Percentiles rank a stretch among this genome's conserved stretches.
phyloP scores from a whole-genome alignment of 257 asterid species.

The Marsdenia floribunda region DNA sequence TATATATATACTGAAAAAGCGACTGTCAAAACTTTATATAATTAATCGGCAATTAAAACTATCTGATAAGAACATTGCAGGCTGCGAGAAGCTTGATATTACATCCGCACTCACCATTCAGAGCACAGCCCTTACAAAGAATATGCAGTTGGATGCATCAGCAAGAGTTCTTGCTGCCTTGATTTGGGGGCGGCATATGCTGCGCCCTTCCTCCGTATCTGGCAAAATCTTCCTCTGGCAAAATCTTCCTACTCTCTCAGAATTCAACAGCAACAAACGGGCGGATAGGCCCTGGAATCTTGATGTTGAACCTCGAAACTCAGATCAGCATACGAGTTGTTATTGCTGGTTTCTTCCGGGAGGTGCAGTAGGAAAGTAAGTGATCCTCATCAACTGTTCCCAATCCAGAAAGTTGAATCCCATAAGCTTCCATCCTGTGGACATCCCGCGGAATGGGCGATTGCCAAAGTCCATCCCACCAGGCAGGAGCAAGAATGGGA shows the following conservation, averaged over 20 bases:
- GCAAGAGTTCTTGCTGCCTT: neutral
- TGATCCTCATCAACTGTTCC: slow-evolving; percentile 54
- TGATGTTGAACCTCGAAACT: neutral
- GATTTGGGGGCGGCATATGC: neutral
- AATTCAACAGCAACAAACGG: neutral
- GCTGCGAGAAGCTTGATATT: neutral
- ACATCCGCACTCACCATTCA: neutral
- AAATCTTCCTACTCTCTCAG: neutral
- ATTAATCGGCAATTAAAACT: neutral
- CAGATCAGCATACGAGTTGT: slow-evolving; percentile 37
- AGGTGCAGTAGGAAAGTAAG: slow-evolving; percentile 42
- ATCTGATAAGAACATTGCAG: neutral
- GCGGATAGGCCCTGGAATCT: neutral
- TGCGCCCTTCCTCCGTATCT: neutral
- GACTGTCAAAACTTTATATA: neutral
- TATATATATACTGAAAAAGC: too few species aligned
- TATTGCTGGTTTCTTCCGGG: slow-evolving; percentile 32
- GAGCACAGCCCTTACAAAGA: neutral
- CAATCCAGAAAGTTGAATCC: slow-evolving; percentile 61
- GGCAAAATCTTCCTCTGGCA: neutral
- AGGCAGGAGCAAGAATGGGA: slow-evolving; percentile 83
- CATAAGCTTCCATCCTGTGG: slow-evolving; percentile 70
- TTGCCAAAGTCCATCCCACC: slow-evolving; percentile 99
- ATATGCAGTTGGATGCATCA: neutral
- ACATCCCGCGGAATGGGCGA: slow-evolving; percentile 82